Evolutionary conservation across 192 early-diverging fungal genomes (phyloP).

Genomic region (Mortierella hygrophila): DNA sequence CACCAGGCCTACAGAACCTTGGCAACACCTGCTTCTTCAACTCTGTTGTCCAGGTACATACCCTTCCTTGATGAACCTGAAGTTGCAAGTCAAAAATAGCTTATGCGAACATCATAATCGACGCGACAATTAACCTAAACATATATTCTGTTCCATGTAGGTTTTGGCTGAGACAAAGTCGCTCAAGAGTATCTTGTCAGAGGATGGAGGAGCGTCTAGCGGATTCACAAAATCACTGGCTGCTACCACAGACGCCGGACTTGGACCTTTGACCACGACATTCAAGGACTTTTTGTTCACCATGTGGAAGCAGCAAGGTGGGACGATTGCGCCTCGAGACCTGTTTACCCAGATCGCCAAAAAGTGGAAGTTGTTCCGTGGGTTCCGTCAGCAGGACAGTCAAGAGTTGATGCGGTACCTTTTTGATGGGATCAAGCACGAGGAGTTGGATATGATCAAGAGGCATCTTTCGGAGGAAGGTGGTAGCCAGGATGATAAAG

Average conservation of each 20-base stretch:
- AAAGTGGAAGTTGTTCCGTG: slow-evolving; percentile 68
- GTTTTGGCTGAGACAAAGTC: slow-evolving; percentile 47
- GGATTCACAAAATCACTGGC: slow-evolving; percentile 32
- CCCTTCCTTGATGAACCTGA: neutral
- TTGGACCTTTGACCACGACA: slow-evolving; percentile 24
- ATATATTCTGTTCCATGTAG: neutral
- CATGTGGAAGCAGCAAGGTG: slow-evolving; percentile 49
- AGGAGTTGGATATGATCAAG: slow-evolving; percentile 61
- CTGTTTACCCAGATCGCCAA: slow-evolving; percentile 64
- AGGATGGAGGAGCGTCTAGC: neutral
- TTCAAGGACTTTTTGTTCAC: slow-evolving; percentile 33
- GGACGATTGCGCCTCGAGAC: slow-evolving; percentile 59
- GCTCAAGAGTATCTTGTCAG: slow-evolving; percentile 32
- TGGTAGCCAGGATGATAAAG: neutral
- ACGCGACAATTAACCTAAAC: too few relatives aligned
- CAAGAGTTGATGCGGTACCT: slow-evolving; percentile 78
- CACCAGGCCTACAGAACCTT: slow-evolving; percentile 75
- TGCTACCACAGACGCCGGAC: slow-evolving; percentile 22
- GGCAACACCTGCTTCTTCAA: slow-evolving; percentile 91
- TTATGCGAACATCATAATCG: too few relatives aligned
- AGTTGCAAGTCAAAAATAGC: neutral
- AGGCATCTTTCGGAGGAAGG: slow-evolving; percentile 28
- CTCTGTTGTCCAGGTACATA: slow-evolving; percentile 71
- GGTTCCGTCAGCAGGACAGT: slow-evolving; percentile 74
- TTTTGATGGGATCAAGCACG: slow-evolving; percentile 70